These are phyloP conservation scores for Saitozyma sp. DNA, from an alignment of 768 basidiomycete genomes.

Conservation along the genomic window DNA sequence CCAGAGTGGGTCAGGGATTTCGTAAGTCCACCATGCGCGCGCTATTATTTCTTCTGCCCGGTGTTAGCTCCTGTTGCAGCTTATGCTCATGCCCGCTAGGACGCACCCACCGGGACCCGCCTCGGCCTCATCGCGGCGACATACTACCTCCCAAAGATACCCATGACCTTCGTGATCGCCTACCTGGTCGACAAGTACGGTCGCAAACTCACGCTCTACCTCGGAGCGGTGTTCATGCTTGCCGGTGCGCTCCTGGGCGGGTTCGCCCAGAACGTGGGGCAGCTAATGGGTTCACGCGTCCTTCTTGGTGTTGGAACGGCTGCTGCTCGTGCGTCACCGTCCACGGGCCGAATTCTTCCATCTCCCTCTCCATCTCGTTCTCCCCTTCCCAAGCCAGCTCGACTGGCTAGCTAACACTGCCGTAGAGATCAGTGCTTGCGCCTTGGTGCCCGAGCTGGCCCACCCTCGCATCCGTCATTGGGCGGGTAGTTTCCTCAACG, in stretches of 20 bases:
- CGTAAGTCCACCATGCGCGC: not conserved
- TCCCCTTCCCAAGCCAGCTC: no score
- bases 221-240: slow-evolving; percentile 27
- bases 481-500: not conserved
- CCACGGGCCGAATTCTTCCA: not conserved
- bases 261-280: slow-evolving; percentile 15
- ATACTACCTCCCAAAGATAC: not conserved
- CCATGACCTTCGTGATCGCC: slow-evolving; percentile 14
- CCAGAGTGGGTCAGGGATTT: not conserved
- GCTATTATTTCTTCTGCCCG: no score
- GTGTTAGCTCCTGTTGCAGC: no score
- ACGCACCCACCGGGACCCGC: not conserved
- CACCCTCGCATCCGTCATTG: slow-evolving; percentile 13
- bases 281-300: slow-evolving; percentile 28
- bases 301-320: slow-evolving; percentile 55
- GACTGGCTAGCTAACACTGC: no score
- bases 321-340: slow-evolving; percentile 59
- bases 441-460: slow-evolving; percentile 1
- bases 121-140: slow-evolving; percentile 1
- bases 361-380: no score
- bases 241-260: slow-evolving; percentile 22
- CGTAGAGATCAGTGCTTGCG: no score
- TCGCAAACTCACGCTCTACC: slow-evolving; percentile 59
- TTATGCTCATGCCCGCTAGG: no score
- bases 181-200: slow-evolving; percentile 59